phyloP scores from a whole-genome alignment of 805 yeast species.

The Pichia eremophila region DNA sequence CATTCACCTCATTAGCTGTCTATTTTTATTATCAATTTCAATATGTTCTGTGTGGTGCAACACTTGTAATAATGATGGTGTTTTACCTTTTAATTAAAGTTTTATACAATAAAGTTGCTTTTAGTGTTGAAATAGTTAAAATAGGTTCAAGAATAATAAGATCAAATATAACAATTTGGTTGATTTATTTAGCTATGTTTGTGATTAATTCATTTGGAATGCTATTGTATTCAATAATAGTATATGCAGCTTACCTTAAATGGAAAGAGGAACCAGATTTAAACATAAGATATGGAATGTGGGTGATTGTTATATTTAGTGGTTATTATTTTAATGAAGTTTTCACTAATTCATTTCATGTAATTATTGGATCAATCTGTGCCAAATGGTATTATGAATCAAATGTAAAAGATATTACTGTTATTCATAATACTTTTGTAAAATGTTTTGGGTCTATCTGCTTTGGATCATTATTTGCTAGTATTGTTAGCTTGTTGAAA shows the following conservation, averaged over 20 bases:
- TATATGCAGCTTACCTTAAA: slow-evolving; percentile 72
- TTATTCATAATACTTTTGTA: slow-evolving; percentile 70
- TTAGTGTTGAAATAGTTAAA: slow-evolving; percentile 19
- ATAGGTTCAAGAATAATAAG: slow-evolving; percentile 64
- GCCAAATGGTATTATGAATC: slow-evolving; percentile 85
- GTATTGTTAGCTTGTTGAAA: slow-evolving; percentile 43
- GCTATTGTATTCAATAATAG: slow-evolving; percentile 52
- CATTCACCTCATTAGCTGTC: background rate
- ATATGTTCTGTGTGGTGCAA: background rate
- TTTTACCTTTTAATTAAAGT: slow-evolving; percentile 13
- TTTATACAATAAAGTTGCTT: slow-evolving; percentile 18
- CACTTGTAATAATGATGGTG: background rate
- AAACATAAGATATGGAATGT: slow-evolving; percentile 28
- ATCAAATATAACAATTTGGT: slow-evolving; percentile 54
- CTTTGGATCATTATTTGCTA: slow-evolving; percentile 66
- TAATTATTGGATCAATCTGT: slow-evolving; percentile 73
- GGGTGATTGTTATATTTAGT: slow-evolving; percentile 69
- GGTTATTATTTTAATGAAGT: slow-evolving; percentile 81
- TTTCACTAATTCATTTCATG: slow-evolving; percentile 67
- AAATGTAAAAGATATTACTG: slow-evolving; percentile 55
- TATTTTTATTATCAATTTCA: background rate
- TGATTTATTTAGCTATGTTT: slow-evolving; percentile 30
- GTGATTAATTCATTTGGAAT: slow-evolving; percentile 55
- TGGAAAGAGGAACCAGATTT: slow-evolving; percentile 33
- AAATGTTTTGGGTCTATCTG: slow-evolving; percentile 85